Base-by-base conservation (phyloP, 805 yeast species). In the Candida coleopterorum region DNA sequence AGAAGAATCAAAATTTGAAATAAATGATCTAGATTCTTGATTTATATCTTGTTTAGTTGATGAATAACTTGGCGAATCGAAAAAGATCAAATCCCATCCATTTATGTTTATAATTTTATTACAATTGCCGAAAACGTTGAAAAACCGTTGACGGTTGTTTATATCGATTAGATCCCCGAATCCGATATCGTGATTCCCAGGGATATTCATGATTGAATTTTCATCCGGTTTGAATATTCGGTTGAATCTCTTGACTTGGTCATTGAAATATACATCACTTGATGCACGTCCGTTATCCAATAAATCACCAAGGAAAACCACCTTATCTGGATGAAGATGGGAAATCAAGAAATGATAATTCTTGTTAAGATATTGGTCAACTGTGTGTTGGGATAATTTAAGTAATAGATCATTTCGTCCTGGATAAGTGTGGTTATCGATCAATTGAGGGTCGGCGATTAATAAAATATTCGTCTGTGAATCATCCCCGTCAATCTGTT, bases 121-220 rank as follows among this genome's bases (percentile, higher is more conserved):
- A 6, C 59, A 53, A 4, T 40, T 31, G 9, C 71, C 73, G 46
- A 67, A 68, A 17, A 45, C 41, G 8, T 46, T 36, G 10, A 31
- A 34, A 39, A 63, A 68, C 22, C 72, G 49, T 2, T 44, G 43
- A 22, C 64, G 43, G 27, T 59, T 50, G 21, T 45, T 41, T 18
- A 73, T 63, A 15, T 77, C 70, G 10, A 93, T 78, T 5, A 46
- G 41, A 47, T 83, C 78, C 8, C 90, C 96, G 60, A 82, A 87
- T 0, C 99, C 99, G 42, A 94, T 85, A 56, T 93, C 99, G 57
- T 93, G 99, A 52, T 93, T 93, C 2, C 98, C 99, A 0, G 96
- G 95, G 1, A 64, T 45, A 38, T 62, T 60, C 11, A 53, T 47
- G 41, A 58, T 59, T 49, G 53, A 52, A 40, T 53, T 60, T 22